Evolutionary conservation across 169 alveolate species (phyloP).

Genomic region (Cryptosporidium xiaoi): DNA sequence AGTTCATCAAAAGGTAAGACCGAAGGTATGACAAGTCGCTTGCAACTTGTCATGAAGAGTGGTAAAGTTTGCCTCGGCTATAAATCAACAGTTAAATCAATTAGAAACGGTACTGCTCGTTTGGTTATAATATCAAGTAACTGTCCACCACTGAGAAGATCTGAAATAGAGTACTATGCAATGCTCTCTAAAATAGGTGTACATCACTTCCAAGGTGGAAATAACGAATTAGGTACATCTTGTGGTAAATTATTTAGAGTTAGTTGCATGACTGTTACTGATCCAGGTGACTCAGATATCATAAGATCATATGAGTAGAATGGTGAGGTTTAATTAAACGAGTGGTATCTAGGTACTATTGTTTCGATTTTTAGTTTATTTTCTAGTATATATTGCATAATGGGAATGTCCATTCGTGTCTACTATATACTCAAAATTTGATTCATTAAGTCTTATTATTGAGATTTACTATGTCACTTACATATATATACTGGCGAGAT

Average conservation of each 20-base stretch:
- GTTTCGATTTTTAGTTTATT: no score
- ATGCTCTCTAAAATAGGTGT: constrained; percentile 95
- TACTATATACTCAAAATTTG: neutral
- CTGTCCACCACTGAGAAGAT: constrained; percentile 97
- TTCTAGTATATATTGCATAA: no score
- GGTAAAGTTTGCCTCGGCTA: constrained; percentile 96
- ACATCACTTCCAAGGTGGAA: constrained; percentile 94
- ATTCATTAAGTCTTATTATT: no score
- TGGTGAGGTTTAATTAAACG: neutral
- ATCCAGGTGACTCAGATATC: constrained; percentile 98
- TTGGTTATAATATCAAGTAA: constrained; percentile 94
- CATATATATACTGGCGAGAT: no score
- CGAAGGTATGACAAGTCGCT: constrained; percentile 94
- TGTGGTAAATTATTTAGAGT: constrained; percentile 97
- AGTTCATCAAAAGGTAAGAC: constrained; percentile 87
- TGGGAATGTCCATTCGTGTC: neutral
- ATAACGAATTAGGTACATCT: constrained; percentile 95
- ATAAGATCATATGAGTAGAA: constrained; percentile 88
- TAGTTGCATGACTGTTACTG: constrained; percentile 93
- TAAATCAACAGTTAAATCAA: constrained; percentile 93
- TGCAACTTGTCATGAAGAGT: constrained; percentile 96
- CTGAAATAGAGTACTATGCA: constrained; percentile 98
- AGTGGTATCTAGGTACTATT: neutral
- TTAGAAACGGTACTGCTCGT: constrained; percentile 94
- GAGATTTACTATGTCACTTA: no score